phyloP scores from a whole-genome alignment of 208 protist species.

The Leishmania braziliensis region DNA sequence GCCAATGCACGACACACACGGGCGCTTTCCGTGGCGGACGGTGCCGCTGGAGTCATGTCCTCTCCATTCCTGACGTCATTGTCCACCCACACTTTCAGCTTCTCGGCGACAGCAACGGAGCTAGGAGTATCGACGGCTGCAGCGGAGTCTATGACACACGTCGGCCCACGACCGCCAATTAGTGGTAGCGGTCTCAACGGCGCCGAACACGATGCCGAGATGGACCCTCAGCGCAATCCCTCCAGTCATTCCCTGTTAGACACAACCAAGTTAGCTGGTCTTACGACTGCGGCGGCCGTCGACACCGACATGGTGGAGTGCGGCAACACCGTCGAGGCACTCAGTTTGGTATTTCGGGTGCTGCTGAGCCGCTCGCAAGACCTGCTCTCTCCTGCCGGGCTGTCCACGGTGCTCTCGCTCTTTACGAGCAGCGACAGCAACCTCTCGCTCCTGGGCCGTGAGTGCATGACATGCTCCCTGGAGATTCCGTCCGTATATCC shows the following conservation, averaged over 20 bases:
- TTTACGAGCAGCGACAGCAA: slow-evolving; percentile 42
- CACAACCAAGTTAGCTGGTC: slow-evolving; percentile 11
- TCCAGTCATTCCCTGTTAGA: slow-evolving; percentile 25
- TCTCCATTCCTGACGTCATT: background rate
- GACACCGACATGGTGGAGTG: slow-evolving; percentile 27
- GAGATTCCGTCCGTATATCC: slow-evolving; percentile 53
- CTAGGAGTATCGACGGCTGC: background rate
- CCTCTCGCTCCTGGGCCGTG: slow-evolving; percentile 52
- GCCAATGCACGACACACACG: background rate
- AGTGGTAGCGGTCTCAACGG: background rate
- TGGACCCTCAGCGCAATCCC: slow-evolving; percentile 6
- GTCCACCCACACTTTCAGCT: background rate
- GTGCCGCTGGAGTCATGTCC: background rate
- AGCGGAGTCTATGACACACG: background rate
- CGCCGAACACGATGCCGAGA: slow-evolving; percentile 11
- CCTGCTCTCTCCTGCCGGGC: slow-evolving; percentile 31
- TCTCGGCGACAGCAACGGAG: background rate
- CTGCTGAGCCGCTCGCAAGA: slow-evolving; percentile 48
- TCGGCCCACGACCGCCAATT: background rate
- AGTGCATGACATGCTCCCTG: slow-evolving; percentile 65
- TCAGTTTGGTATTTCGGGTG: slow-evolving; percentile 51
- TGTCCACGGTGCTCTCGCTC: slow-evolving; percentile 54
- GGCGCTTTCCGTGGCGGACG: background rate
- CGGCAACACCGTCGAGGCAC: slow-evolving; percentile 39
- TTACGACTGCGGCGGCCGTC: slow-evolving; percentile 6